Base-by-base conservation (phyloP, 2,329 filamentous ascomycete genomes). In the Aspergillus aculeatinus region DNA sequence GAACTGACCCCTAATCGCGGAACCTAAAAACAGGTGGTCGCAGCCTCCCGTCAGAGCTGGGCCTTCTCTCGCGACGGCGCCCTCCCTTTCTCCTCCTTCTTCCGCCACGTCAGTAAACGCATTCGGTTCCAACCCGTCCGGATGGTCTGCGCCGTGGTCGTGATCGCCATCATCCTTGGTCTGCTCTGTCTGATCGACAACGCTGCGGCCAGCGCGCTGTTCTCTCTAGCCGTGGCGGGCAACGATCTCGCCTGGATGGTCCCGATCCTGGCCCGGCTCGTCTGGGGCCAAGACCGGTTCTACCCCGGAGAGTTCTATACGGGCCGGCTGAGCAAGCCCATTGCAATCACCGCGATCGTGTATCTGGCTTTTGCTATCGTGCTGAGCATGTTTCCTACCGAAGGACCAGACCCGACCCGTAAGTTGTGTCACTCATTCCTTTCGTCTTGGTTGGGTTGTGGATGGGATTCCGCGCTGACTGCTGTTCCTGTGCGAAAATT, bases 1-100 rank as follows among this genome's bases (percentile, higher is more conserved):
- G 48, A 11, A 16, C 44, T 29, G 27, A 29, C 49, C 31, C 27
- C 42, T n/a, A 11, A 21, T 14, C 16, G 44, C n/a, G 29, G 44
- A n/a, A 49, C 52, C 16, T 2, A 21, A 9, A 50, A 50, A 48
- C 52, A 63, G 61, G 58, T 84, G 5, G 81, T 87, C 10, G 85
- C 85, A 1, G 82, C 81, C 9, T 85, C 82, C 11, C 79, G 85
- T 10, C 85, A 87, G 71, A 80, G 78, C 54, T 87, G 85, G 85
- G 85, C 85, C 0, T 87, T 87, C 69, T 83, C 82, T 12, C 80
- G 85, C 27, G 85, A 87, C 64, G 83, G 83, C 6, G 85, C 84
- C 1, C 77, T 87, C 2, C 85, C 85, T 0, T 85, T 87, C 67
- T 84, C 81, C 12, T 71, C 64, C 16, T 86, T 83, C 72, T 84